Percentiles rank a stretch among this genome's conserved stretches.
These are phyloP conservation scores for Trichoderma brevicompactum DNA, from an alignment of 2,329 filamentous ascomycete genomes.

Conservation along the genomic window DNA sequence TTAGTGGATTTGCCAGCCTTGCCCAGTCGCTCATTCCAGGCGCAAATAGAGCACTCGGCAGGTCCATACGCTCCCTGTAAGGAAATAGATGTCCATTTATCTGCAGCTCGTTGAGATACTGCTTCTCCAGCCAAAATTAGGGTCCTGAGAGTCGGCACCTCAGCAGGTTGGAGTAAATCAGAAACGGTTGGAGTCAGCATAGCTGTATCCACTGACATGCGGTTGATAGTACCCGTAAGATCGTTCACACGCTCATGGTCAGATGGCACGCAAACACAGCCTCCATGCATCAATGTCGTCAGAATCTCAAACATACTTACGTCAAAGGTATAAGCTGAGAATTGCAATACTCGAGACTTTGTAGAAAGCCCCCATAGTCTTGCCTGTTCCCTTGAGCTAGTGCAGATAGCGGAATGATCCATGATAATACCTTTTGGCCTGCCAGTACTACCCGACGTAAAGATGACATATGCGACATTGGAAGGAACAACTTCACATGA, in stretches of 20 bases:
- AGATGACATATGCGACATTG: constrained; percentile 17
- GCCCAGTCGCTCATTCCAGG: too few species aligned
- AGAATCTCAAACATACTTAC: constrained; percentile 29
- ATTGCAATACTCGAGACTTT: constrained; percentile 29
- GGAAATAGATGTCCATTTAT: too few species aligned
- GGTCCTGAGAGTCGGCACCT: not conserved
- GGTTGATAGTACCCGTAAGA: not conserved
- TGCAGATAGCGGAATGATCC: constrained; percentile 5
- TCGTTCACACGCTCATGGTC: constrained; percentile 24
- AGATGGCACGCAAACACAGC: constrained; percentile 31
- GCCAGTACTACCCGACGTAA: constrained; percentile 27
- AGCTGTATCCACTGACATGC: not conserved
- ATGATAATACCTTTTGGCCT: constrained; percentile 23
- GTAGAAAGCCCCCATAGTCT: not conserved
- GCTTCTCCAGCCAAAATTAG: not conserved
- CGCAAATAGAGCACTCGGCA: constrained; percentile 3
- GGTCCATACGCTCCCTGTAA: not conserved
- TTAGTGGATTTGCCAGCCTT: too few species aligned
- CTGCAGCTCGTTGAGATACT: not conserved
- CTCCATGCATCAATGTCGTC: constrained; percentile 29
- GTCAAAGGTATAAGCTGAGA: constrained; percentile 32
- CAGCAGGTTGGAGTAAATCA: not conserved
- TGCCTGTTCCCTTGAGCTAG: constrained; percentile 2
- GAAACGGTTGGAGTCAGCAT: not conserved
- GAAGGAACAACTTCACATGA: not conserved